Base-by-base conservation (phyloP, 768 basidiomycete genomes). In the Russula foetens region DNA sequence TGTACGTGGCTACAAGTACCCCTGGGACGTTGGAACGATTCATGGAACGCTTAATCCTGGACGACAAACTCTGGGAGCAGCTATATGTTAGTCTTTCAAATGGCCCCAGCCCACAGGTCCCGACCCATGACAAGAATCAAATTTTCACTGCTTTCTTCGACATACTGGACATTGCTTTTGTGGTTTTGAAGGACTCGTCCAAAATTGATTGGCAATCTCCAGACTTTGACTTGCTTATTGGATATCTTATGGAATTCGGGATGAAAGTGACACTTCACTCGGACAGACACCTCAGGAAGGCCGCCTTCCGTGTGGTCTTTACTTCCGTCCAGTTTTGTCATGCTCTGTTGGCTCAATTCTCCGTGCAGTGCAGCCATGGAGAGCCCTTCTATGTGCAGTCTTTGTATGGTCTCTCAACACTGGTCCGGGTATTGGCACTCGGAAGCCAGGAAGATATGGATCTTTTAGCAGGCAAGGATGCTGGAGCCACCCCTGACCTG, bases 51-150 rank as follows among this genome's bases (percentile, higher is more conserved):
- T 12, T 56, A 6, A 33, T 56, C 14, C 15, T 28, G n/a, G 35
- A 56, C 3, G 23, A 56, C 46, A 39, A 48, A 4, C 46, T 48
- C 2, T 56, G 55, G 55, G 33, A 44, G 15, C 43, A 44, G 7
- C 19, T 56, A 6, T 17, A 33, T 26, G 17, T 17, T 2, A 26
- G 12, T 19, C 24, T 58, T 31, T n/a, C 5, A 14, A 33, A 43
- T 4, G 24, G 29, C 23, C 11, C 45, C 21, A 1, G 23, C 1
- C 15, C 15, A 21, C 1, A 46, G n/a, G 9, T n/a, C 50, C 43
- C 31, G 4, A 24, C 52, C 31, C 50, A 31, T 19, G 58, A 52
- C 6, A 52, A 45, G 12, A 21, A 17, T 41, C 50, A 31, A 26
- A 44, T 51, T 11, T 7, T 51, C 38, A 19, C 26, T 28, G 57